Evolutionary conservation across 768 basidiomycete genomes (phyloP).

Genomic region (Lactarius trivialis): DNA sequence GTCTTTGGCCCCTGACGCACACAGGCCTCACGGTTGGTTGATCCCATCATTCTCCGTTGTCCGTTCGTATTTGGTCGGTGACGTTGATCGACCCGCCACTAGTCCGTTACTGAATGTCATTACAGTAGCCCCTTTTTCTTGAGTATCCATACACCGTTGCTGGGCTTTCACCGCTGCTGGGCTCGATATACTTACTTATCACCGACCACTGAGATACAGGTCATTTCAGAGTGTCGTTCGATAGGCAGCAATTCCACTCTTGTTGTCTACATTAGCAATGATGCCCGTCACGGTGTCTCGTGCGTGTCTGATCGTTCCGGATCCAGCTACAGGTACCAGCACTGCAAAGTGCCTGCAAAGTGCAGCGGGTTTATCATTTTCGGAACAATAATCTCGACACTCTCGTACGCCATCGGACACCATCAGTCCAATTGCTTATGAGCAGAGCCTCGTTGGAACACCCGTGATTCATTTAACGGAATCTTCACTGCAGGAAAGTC

Average conservation of each 20-base stretch:
- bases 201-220: background rate
- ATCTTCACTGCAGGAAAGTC: background rate
- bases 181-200: no score
- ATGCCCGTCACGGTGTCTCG: background rate
- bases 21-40: background rate
- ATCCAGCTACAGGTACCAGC: background rate
- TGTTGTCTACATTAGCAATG: background rate
- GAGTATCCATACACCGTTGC: no score
- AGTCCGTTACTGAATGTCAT: background rate
- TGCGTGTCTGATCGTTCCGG: background rate
- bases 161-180: no score
- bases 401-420: background rate
- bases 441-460: background rate
- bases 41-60: background rate
- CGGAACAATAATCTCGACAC: background rate
- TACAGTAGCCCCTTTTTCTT: background rate
- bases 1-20: background rate
- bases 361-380: background rate
- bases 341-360: background rate
- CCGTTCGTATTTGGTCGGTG: background rate
- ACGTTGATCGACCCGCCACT: background rate
- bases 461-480: background rate
- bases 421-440: background rate
- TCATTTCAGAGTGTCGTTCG: background rate
- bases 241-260: background rate